Base-by-base conservation (phyloP, 2,329 filamentous ascomycete genomes). In the Basipetospora chlamydospora region DNA sequence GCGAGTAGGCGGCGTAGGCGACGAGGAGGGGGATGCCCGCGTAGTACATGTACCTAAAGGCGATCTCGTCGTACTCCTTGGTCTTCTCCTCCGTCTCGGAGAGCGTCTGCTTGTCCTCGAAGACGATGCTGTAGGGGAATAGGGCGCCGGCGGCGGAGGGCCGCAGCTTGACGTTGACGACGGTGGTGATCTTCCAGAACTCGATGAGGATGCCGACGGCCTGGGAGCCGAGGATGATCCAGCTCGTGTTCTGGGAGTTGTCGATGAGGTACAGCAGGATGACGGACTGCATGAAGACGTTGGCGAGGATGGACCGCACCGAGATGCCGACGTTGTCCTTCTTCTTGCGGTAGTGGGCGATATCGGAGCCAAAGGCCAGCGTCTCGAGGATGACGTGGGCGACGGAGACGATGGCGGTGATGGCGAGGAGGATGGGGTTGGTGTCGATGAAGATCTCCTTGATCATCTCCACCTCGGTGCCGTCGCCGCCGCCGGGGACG, bases 321-420 rank as follows among this genome's bases (percentile, higher is more conserved):
- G 87, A 95, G 31, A 94, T 93, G 44, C 90, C 90, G 20, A 98
- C 82, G 41, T 94, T 90, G 63, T 96, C 92, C 68, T 98, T 98
- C 79, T 98, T 98, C 67, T 96, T 95, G 54, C 87, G 84, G 75
- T 90, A 98, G 60, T 98, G 90, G 33, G 86, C 77, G 54, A 98
- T 94, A 54, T 98, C 90, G 53, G 81, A 94, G 51, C 93, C 94
- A 64, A 98, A 98, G 2, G 90, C 90, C 23, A 98, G 72, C 51
- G 82, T 87, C 60, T 98, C 90, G 44, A 98, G 88, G 47, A 98
- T 66, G 70, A 94, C 86, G 61, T 98, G 90, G 26, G 90, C 68
- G 40, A 98, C 70, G 44, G 77, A 87, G 47, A 93, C 90, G 7
- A 92, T 57, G 18, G 76, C 76, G 1, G 90, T 98, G 22, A 92